Conservation (phyloP, 176 grass and related monocot genomes). For the Elymus sibiricus region DNA sequence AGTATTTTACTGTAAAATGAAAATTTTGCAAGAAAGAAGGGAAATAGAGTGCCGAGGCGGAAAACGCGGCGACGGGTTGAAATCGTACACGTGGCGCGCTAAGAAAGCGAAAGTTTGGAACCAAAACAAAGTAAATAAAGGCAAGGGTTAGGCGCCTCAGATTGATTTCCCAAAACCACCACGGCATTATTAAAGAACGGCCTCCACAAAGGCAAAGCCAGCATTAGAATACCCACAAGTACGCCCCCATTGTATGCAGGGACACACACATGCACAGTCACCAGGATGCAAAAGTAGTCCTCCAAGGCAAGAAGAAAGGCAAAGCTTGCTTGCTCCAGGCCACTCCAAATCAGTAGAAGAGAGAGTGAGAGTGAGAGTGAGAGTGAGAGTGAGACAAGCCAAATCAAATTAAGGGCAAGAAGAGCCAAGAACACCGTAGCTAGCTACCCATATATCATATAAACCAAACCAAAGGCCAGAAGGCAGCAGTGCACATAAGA, state of each 20-base stretch:
- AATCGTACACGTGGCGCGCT: not conserved
- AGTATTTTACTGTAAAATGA: not conserved
- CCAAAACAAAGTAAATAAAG: slow-evolving; percentile 2
- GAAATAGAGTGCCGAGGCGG: not conserved
- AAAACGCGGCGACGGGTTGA: slow-evolving; percentile 14
- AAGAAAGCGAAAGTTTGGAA: slow-evolving; percentile 18
- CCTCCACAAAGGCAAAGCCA: slow-evolving; percentile 39
- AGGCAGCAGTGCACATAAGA: slow-evolving; percentile 17
- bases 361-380: slow-evolving; percentile 23
- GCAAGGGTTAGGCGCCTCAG: not conserved
- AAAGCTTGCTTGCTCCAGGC: slow-evolving; percentile 33
- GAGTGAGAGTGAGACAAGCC: slow-evolving; percentile 32
- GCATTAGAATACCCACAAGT: slow-evolving; percentile 40
- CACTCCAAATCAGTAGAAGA: slow-evolving; percentile 37
- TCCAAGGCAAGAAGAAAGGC: slow-evolving; percentile 4
- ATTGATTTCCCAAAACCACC: slow-evolving; percentile 16
- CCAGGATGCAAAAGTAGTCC: slow-evolving; percentile 26
- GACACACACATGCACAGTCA: slow-evolving; percentile 31
- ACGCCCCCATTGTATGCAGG: slow-evolving; percentile 21
- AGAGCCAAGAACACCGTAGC: slow-evolving; percentile 19
- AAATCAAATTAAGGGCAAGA: slow-evolving; percentile 25
- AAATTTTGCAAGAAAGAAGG: not conserved
- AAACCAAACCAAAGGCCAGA: slow-evolving; percentile 14
- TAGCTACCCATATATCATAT: not conserved
- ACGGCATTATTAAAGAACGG: slow-evolving; percentile 7